Evolutionary conservation across 1,284 basidiomycete species (phyloP), one percentile per base, ranked within the genome.

Genomic region (Vanrija sp.): DNA sequence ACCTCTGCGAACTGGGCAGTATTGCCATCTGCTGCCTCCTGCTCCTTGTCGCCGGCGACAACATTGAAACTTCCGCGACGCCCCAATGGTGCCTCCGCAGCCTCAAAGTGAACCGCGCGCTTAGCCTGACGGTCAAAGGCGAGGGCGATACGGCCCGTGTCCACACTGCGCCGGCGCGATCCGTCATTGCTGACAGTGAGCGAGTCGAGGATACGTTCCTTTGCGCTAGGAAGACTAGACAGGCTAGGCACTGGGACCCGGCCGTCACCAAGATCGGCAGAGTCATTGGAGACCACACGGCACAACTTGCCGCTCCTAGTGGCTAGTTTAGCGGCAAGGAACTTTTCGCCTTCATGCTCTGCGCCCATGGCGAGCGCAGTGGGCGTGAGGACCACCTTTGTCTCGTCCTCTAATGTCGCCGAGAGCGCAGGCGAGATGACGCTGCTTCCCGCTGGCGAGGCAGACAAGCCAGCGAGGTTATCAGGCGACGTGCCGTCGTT

Each of bases 121-220:
- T 51, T 48, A 16, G 36, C 35, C 3, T 68, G 80, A 57, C 84
- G 82, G 54, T 79, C 80, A 39, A 88, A 81, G 1, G 89, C 88
- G 42, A 89, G 83, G 53, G 85, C 84, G 53, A 93, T 81, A 38
- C 89, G 89, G 23, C 89, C 89, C 39, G 88, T 81, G 70, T 93
- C 90, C 56, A 90, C 88, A 68, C 87, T 89, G 45, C 86, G 78
- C 53, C 89, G 72, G n/a, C 84, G 39, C 0, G 49, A 36, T 6
- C 48, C 47, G 16, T 55, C 57, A 16, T 18, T 18, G n/a, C n/a
- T 35, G 31, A n/a, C 45, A 15, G 19, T 7, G 16, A 39, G 38
- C n/a, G 38, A 39, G 38, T 20, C 38, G 6, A 39, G n/a, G n/a
- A 39, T 39, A n/a, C 31, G 31, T 4, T 31, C 31, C 31, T 31